Base-by-base conservation (phyloP, 2,329 filamentous ascomycete genomes). In the Aspergillus sp. region DNA sequence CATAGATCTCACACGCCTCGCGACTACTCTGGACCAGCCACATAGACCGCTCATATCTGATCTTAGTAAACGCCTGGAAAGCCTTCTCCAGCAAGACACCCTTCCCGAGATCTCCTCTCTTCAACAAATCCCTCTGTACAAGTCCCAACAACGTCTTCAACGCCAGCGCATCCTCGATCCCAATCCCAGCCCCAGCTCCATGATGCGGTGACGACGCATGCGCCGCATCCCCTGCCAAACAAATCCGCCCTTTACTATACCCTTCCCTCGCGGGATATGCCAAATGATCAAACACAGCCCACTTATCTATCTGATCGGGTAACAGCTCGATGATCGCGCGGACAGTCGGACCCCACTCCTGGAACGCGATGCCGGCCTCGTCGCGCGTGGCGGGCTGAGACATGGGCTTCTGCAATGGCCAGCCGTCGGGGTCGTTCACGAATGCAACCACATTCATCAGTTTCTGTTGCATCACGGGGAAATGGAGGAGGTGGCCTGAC, bases 401-500 rank as follows among this genome's bases (percentile, higher is more conserved):
- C 56, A 68, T 63, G 2, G 49, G 36, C 0, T 52, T 29, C 0
- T 54, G 54, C 0, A 63, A 18, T 12, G 61, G 57, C 69, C 70
- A 71, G 11, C 66, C 62, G 0, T 52, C 39, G 3, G 55, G 53
- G 20, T 69, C 66, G 1, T 51, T 49, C 4, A 69, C 62, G 42
- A 73, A 71, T 1, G 65, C 69, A 1, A 67, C 67, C 2, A 72
- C 61, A 26, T 71, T 70, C 46, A 71, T 22, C 4, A 66, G 55
- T 3, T 54, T 60, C 49, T 65, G 64, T 9, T 61, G 51, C 2
- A 63, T 65, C 7, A 72, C 57, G 11, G 69, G 69, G 67, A 88
- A 89, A 0, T 82, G 86, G 24, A 89, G 77, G 6, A 84, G 65
- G 68, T 90, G 87, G 0, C 82, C 84, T 54, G 78, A 73, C 0